These are phyloP conservation scores for Scheffersomyces coipomensis DNA, from an alignment of 805 yeast genomes.

Conservation along the genomic window DNA sequence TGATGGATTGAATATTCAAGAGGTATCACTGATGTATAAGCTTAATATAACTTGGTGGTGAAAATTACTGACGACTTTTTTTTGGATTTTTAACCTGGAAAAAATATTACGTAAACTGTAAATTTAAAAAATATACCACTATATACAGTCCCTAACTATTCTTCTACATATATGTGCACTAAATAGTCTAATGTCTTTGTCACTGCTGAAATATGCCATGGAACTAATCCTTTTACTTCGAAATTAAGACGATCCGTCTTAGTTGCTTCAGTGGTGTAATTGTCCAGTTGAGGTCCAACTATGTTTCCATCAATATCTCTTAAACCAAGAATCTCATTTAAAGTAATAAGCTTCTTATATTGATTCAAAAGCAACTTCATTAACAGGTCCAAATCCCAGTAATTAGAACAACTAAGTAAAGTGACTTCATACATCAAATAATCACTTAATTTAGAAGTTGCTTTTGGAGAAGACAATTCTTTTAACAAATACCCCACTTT, in stretches of 20 bases:
- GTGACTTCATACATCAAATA: slow-evolving; percentile 58
- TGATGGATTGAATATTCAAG: not conserved
- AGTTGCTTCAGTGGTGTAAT: slow-evolving; percentile 3
- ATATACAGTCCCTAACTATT: slow-evolving; percentile 8
- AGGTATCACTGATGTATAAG: too few relatives aligned
- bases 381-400: slow-evolving; percentile 54
- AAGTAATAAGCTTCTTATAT: slow-evolving; percentile 53
- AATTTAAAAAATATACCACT: too few relatives aligned
- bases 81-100: not conserved
- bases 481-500: slow-evolving; percentile 67
- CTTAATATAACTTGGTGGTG: too few relatives aligned
- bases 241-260: slow-evolving; percentile 3
- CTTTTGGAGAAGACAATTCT: slow-evolving; percentile 15
- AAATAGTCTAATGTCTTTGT: slow-evolving; percentile 57
- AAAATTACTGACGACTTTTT: not conserved
- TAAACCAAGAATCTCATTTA: slow-evolving; percentile 39
- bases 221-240: slow-evolving; percentile 42
- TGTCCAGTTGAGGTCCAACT: slow-evolving; percentile 1
- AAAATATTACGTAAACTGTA: not conserved
- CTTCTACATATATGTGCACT: slow-evolving; percentile 55
- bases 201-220: slow-evolving; percentile 76
- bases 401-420: slow-evolving; percentile 70
- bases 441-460: slow-evolving; percentile 2
- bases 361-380: slow-evolving; percentile 58
- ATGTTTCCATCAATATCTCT: slow-evolving; percentile 16